Percentiles rank a stretch among this genome's conserved stretches.
phyloP scores from a whole-genome alignment of 116 monocot species.

The Papilionanthe hybrid region DNA sequence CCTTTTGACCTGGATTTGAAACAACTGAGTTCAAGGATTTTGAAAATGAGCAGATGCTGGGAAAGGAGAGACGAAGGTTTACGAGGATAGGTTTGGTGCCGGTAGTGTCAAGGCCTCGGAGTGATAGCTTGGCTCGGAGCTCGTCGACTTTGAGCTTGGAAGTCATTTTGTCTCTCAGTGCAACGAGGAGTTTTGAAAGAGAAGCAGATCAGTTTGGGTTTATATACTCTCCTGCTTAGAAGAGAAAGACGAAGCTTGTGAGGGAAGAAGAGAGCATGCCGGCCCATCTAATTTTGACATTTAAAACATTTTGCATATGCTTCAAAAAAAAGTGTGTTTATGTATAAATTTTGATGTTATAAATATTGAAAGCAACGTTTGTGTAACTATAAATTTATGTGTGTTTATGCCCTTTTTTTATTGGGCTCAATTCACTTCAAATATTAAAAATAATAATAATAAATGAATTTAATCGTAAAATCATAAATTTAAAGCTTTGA shows the following conservation, averaged over 20 bases:
- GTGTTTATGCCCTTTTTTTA: no score
- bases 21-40: neutral
- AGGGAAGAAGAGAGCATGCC: neutral
- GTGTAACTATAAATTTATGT: no score
- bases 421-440: no score
- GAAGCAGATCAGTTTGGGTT: neutral
- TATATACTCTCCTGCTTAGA: neutral
- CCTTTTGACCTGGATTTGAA: constrained; percentile 41
- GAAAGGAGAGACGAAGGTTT: constrained; percentile 2
- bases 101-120: constrained; percentile 43
- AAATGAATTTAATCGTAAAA: no score
- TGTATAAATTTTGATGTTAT: no score
- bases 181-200: neutral
- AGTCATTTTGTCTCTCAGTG: constrained; percentile 22
- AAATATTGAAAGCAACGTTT: no score
- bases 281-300: no score
- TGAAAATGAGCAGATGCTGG: constrained; percentile 8
- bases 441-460: no score
- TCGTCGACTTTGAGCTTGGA: constrained; percentile 51
- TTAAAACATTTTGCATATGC: no score
- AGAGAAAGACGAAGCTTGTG: constrained; percentile 7
- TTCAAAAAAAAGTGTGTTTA: no score
- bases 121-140: constrained; percentile 53
- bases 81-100: constrained; percentile 48
- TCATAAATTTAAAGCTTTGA: no score